phyloP scores from a whole-genome alignment of 495 filamentous ascomycete species.

The Penicillium fimorum region DNA sequence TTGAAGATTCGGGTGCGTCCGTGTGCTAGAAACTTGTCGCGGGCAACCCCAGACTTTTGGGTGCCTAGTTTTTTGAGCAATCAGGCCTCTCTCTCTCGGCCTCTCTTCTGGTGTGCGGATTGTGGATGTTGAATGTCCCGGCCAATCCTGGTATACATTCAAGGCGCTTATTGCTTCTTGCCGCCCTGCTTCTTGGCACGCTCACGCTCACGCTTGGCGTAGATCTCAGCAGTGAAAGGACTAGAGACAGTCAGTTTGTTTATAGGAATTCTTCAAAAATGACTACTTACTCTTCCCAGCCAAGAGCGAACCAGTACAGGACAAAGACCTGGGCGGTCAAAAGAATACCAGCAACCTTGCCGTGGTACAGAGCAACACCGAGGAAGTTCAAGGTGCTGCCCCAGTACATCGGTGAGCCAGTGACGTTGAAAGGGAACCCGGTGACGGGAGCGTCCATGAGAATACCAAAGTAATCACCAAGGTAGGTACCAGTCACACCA shows the following conservation, averaged over 20 bases:
- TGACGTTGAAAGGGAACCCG: constrained; percentile 93
- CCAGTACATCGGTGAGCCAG: constrained; percentile 93
- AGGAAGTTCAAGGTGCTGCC: constrained; percentile 90
- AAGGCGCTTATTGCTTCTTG: constrained; percentile 37
- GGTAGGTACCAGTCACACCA: constrained; percentile 94
- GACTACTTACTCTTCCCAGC: constrained; percentile 75
- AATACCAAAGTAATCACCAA: constrained; percentile 98
- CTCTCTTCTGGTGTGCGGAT: constrained; percentile 18
- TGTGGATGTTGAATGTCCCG: constrained; percentile 41
- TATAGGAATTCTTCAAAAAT: constrained; percentile 1
- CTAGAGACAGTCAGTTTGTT: constrained; percentile 36
- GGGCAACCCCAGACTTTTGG: constrained; percentile 3
- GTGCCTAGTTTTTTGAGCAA: constrained; percentile 3
- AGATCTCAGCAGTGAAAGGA: constrained; percentile 94
- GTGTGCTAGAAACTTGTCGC: constrained; percentile 15
- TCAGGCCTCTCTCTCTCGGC: constrained; percentile 9
- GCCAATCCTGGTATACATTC: constrained; percentile 20
- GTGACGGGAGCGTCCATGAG: constrained; percentile 93
- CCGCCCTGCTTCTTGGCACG: constrained; percentile 43
- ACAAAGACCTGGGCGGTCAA: constrained; percentile 73
- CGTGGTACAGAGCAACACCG: constrained; percentile 82
- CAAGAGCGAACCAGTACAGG: constrained; percentile 78
- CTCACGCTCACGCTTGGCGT: constrained; percentile 72
- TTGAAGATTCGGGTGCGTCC: constrained; percentile 32
- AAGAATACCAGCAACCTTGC: constrained; percentile 82